These are phyloP conservation scores for Juncus effusus DNA, from an alignment of 176 grass and related monocot species.

Conservation along the genomic window DNA sequence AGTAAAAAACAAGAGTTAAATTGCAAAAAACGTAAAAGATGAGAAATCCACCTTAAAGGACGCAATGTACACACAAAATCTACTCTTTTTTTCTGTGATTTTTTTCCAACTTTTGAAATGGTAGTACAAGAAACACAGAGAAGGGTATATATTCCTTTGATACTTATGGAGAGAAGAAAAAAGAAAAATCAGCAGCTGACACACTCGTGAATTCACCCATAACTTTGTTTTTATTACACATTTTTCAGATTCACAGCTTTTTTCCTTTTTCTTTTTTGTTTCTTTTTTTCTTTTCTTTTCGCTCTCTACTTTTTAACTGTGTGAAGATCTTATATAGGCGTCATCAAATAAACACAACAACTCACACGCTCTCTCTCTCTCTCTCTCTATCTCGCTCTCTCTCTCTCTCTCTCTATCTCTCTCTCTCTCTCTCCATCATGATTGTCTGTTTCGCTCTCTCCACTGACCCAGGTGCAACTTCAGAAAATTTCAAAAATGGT, in stretches of 20 bases:
- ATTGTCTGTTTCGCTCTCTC: background rate
- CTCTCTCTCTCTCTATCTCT: background rate
- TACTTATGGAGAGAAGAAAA: background rate
- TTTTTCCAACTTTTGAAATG: background rate
- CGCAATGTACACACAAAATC: background rate
- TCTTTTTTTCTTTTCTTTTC: slow-evolving; percentile 22
- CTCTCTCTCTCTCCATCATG: background rate
- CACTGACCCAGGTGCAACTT: slow-evolving; percentile 6
- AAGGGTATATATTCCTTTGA: slow-evolving; percentile 15
- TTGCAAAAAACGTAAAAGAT: background rate
- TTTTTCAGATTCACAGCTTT: slow-evolving; percentile 23
- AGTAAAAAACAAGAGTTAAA: background rate
- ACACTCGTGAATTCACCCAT: slow-evolving; percentile 38
- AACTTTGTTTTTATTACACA: slow-evolving; percentile 27
- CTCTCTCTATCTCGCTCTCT: background rate
- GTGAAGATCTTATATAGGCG: slow-evolving; percentile 35
- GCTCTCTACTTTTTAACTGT: slow-evolving; percentile 6
- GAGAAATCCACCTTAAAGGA: background rate
- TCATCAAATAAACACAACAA: slow-evolving; percentile 33
- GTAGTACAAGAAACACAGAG: background rate
- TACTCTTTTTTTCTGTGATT: background rate
- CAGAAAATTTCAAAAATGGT: background rate
- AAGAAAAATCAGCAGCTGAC: background rate
- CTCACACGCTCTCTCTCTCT: slow-evolving; percentile 2
- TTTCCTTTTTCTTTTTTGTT: background rate